Conservation (phyloP, 148 eudicot species). For the Persicaria maculosa region DNA sequence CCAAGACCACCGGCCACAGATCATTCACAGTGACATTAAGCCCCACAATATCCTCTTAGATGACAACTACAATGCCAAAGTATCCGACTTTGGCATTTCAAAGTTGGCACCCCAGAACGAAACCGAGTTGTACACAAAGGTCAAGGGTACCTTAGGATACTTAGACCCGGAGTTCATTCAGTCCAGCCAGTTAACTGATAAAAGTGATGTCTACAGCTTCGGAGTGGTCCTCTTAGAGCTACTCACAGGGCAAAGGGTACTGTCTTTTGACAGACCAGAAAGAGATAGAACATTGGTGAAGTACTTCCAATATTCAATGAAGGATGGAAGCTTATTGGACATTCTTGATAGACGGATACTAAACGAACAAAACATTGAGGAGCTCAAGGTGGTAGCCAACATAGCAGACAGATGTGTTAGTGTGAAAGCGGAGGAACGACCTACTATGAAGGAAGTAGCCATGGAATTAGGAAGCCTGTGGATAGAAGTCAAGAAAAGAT, state of each 20-base stretch:
- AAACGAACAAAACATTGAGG: constrained; percentile 12
- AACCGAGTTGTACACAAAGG: constrained; percentile 26
- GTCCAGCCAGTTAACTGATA: constrained; percentile 25
- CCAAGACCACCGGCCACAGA: constrained; percentile 19
- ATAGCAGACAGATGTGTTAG: constrained; percentile 26
- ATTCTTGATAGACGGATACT: constrained; percentile 22
- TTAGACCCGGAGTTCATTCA: constrained; percentile 40
- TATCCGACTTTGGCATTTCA: constrained; percentile 38
- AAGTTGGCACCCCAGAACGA: constrained; percentile 25
- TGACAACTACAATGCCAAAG: constrained; percentile 26
- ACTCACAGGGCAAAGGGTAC: constrained; percentile 27
- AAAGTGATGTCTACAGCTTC: constrained; percentile 42
- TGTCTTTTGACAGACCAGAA: constrained; percentile 22
- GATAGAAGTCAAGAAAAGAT: not conserved
- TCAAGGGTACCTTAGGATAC: constrained; percentile 38
- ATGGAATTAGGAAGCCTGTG: constrained; percentile 19
- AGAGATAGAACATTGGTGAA: constrained; percentile 14
- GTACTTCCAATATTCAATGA: constrained; percentile 20
- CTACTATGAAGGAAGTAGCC: constrained; percentile 33
- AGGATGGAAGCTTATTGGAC: constrained; percentile 11
- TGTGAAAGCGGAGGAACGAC: constrained; percentile 26
- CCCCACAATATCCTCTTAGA: constrained; percentile 33
- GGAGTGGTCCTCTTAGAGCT: constrained; percentile 42
- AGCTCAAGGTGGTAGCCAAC: constrained; percentile 19
- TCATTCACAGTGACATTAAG: constrained; percentile 35